These are phyloP conservation scores for Sextonia rubra DNA, from an alignment of 164 flowering plant genomes.

Conservation along the genomic window DNA sequence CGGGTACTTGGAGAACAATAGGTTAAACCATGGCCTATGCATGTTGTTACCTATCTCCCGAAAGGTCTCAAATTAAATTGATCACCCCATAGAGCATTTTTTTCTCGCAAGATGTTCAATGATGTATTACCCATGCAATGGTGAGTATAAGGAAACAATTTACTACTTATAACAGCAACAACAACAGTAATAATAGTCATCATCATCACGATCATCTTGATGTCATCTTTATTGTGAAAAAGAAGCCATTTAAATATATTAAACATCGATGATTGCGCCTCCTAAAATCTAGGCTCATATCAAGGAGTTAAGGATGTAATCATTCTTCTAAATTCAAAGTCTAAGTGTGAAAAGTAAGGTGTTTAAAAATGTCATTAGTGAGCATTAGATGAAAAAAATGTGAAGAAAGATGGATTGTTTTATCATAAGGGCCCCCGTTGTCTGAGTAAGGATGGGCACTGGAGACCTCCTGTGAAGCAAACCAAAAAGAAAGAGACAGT, in stretches of 20 bases:
- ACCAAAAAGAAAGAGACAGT: no score
- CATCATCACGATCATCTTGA: not conserved
- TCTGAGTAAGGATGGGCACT: no score
- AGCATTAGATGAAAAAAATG: not conserved
- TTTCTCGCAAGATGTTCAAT: not conserved
- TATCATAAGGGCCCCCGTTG: no score
- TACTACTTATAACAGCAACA: not conserved
- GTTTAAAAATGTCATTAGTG: no score
- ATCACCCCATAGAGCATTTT: not conserved
- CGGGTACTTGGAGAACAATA: no score
- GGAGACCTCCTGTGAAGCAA: no score
- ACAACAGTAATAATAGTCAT: not conserved
- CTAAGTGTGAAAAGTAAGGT: not conserved
- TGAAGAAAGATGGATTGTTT: not conserved
- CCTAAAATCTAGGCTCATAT: not conserved
- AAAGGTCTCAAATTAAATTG: not conserved
- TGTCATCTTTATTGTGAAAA: no score
- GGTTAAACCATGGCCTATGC: no score
- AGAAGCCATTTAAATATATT: not conserved
- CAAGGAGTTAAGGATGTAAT: not conserved
- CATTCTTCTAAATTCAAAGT: not conserved
- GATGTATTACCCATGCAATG: no score
- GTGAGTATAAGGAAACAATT: no score
- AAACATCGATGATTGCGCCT: not conserved
- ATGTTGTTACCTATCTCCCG: no score